A percentile compares a stretch with the other conserved stretches of the same genome.
Evolutionary conservation across 192 early-diverging fungal genomes (phyloP).

Genomic region (Rhizophlyctis rosea): DNA sequence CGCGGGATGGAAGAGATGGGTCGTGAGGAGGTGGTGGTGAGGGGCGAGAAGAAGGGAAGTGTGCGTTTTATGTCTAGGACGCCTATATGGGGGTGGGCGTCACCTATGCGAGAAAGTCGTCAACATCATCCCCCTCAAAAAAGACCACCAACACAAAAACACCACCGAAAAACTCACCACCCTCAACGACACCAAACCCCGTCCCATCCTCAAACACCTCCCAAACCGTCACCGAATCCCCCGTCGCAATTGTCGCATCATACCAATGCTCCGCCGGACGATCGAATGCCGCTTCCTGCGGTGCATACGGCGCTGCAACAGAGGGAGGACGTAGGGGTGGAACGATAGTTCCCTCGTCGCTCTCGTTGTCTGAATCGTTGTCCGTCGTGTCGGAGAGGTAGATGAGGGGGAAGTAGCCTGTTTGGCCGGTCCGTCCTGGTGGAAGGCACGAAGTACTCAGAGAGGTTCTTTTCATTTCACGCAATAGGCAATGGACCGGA

Average conservation of each 20-base stretch:
- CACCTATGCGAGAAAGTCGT: background rate
- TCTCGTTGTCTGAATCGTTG: no score
- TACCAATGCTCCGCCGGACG: background rate
- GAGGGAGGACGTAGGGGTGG: background rate
- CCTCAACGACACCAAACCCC: background rate
- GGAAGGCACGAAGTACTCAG: background rate
- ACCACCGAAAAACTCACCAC: background rate
- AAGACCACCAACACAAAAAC: background rate
- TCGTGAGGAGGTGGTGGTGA: background rate
- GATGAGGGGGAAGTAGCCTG: background rate
- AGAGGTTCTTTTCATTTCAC: background rate
- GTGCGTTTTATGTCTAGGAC: no score
- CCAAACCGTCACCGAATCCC: background rate
- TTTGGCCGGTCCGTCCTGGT: background rate
- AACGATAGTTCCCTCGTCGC: no score
- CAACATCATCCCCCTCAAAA: background rate
- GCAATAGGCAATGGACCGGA: background rate
- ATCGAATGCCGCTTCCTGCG: background rate
- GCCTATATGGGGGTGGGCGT: no score
- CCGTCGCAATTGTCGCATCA: background rate
- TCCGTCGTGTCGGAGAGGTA: background rate
- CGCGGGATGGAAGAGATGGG: background rate
- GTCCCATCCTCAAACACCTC: background rate
- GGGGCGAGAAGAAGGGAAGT: no score
- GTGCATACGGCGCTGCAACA: background rate